Base-by-base conservation (phyloP, 2,329 filamentous ascomycete species). In the Orbilia brochopaga region DNA sequence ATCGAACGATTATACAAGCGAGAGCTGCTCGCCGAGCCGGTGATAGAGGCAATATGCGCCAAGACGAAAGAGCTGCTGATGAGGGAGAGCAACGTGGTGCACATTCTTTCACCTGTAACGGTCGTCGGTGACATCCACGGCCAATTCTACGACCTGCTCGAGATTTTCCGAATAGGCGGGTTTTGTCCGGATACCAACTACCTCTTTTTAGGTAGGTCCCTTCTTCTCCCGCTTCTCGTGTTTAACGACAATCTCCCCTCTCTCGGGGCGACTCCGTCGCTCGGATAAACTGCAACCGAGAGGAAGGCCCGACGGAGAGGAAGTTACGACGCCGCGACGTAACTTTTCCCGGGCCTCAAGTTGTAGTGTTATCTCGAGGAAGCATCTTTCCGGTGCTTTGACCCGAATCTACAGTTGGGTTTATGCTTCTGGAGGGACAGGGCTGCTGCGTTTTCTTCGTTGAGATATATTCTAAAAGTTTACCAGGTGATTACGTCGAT, bases 1-100 rank as follows among this genome's bases (percentile, higher is more conserved):
- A 97, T 99, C 82, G 88, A 91, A 79, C 90, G 93, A 76, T 86
- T 99, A 60, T 97, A 97, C 82, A 93, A 94, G 79, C 97, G 96
- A 80, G 94, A 97, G 80, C 86, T 99, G 70, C 87, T 99, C 69
- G 92, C 94, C 77, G 94, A 99, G 81, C 96, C 93, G 46, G 92
- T 99, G 75, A 93, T 99, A 81, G 94, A 99, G 83, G 94, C 94
- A 78, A 93, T 99, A 87, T 99, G 94, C 83, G 92, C 94, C 80
- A 99, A 99, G 81, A 94, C 95, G 21, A 99, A 99, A 79, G 94
- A 99, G 83, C 85, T 99, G 76, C 85, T 99, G 76, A 99, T 99
- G 94, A 93, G 95, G 79, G 94, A 99, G 86, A 97, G 93, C 85
- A 99, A 99, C 81, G 94, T 99, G 74, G 94, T 99, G 72, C 94